phyloP scores from a whole-genome alignment of 306 rosid genomes.

The Rosa lucieae region DNA sequence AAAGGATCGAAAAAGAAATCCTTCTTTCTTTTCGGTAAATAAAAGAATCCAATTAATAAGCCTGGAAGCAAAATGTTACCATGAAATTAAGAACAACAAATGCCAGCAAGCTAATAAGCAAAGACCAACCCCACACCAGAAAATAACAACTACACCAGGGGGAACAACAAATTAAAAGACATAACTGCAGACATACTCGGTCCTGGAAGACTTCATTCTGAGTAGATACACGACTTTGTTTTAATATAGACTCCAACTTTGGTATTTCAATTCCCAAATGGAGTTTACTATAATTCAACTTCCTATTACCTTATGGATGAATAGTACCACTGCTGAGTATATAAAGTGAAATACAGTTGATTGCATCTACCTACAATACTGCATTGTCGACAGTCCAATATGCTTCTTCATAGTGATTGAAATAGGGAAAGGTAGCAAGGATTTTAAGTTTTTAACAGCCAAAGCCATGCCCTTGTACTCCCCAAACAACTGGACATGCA shows the following conservation, averaged over 20 bases:
- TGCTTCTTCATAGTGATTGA: constrained; percentile 80
- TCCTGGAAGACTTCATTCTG: not conserved
- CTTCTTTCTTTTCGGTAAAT: not conserved
- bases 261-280: not conserved
- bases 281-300: not conserved
- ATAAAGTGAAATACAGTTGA: constrained; percentile 2
- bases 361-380: constrained; percentile 54
- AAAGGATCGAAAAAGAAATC: not conserved
- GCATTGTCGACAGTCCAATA: constrained; percentile 51
- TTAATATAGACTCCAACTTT: not conserved
- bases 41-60: too few relatives aligned
- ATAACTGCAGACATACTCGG: too few relatives aligned
- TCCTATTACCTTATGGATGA: constrained; percentile 6
- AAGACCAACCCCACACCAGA: too few relatives aligned
- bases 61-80: not conserved
- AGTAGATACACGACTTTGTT: not conserved
- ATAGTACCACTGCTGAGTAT: not conserved
- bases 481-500: constrained; percentile 91
- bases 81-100: not conserved
- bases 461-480: constrained; percentile 85
- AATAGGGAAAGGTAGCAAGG: constrained; percentile 91
- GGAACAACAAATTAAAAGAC: not conserved
- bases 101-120: too few relatives aligned
- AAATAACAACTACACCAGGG: not conserved
- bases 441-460: constrained; percentile 60